Conservation (phyloP, 345 rosid genomes). For the Eucalyptus erythrocorys region DNA sequence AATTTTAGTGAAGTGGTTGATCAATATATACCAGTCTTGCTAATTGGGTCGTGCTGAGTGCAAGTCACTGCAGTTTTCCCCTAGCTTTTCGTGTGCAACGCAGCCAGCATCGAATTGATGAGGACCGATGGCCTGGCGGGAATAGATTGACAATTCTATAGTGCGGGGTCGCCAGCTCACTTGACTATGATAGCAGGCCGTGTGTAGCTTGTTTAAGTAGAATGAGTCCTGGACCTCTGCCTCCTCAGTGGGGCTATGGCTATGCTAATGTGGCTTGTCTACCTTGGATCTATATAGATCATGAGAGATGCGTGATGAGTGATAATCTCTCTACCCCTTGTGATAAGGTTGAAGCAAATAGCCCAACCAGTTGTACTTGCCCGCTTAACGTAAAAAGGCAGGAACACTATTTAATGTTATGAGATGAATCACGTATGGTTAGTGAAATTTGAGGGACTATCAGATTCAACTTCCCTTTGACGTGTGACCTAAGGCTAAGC, state of each 20-base stretch:
- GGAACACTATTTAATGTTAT: not conserved
- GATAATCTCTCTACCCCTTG: not conserved
- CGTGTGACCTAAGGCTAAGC: not conserved
- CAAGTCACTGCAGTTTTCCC: not conserved
- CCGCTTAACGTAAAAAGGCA: not conserved
- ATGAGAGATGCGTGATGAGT: not conserved
- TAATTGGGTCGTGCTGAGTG: not conserved
- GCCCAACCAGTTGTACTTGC: not conserved
- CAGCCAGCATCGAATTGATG: not conserved
- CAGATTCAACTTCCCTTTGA: not conserved
- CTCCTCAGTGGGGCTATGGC: not conserved
- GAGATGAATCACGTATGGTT: not conserved
- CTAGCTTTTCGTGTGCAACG: not conserved
- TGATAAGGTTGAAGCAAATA: not conserved
- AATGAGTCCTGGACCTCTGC: not conserved
- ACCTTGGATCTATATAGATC: not conserved
- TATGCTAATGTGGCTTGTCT: not conserved
- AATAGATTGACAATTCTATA: not conserved
- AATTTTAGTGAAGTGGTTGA: not conserved
- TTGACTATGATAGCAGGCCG: not conserved
- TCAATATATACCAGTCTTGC: not conserved
- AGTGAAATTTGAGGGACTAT: not conserved
- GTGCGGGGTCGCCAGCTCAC: not conserved
- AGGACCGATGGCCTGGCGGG: not conserved
- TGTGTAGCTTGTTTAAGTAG: not conserved